Conservation (phyloP, 495 filamentous ascomycete genomes). For the Neurospora sp. region DNA sequence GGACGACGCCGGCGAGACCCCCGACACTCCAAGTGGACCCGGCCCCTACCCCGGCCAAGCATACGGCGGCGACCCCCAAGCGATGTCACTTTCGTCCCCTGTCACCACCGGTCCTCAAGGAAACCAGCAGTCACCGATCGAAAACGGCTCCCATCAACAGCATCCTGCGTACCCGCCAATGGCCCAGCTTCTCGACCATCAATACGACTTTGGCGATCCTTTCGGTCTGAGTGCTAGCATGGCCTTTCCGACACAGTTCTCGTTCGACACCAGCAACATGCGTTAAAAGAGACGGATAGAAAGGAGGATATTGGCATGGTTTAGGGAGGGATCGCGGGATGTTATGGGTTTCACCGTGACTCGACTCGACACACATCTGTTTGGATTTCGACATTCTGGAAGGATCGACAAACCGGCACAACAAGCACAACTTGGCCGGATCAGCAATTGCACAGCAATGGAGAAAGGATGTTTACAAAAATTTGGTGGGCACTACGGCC, state of each 20-base stretch:
- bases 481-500: neutral
- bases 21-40: conserved; percentile 56
- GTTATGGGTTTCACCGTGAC: neutral
- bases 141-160: conserved; percentile 24
- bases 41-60: conserved; percentile 53
- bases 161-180: conserved; percentile 43
- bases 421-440: neutral
- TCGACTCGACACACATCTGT: neutral
- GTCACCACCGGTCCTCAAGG: conserved; percentile 26
- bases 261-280: conserved; percentile 61
- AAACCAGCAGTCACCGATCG: conserved; percentile 25
- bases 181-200: conserved; percentile 66
- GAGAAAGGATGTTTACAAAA: neutral
- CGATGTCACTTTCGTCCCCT: conserved; percentile 33
- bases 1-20: conserved; percentile 57
- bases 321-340: neutral
- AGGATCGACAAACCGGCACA: neutral
- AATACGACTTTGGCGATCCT: conserved; percentile 71
- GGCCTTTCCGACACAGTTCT: conserved; percentile 87
- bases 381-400: neutral
- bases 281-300: conserved; percentile 18
- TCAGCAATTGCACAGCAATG: neutral
- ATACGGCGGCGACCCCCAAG: conserved; percentile 33
- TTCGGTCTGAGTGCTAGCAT: conserved; percentile 87
- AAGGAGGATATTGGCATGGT: neutral